phyloP scores from a whole-genome alignment of 1,139 yeast genomes.

The Suhomyces kunorum region DNA sequence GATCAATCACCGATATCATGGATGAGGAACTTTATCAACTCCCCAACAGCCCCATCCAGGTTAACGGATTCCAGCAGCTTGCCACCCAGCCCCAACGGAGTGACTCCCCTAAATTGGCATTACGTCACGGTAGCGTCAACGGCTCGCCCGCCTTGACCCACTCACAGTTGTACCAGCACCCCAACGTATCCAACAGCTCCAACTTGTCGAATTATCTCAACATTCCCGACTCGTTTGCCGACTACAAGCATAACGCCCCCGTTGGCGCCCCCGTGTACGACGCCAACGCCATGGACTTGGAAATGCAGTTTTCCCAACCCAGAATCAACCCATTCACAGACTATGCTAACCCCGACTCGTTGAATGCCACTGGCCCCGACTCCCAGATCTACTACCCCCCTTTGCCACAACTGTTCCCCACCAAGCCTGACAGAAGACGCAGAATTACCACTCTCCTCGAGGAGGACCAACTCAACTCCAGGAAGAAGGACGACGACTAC shows the following conservation, averaged over 20 bases:
- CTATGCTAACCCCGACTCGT: constrained; percentile 41
- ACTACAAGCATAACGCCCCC: constrained; percentile 23
- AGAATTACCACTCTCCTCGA: constrained; percentile 40
- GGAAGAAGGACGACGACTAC: constrained; percentile 38
- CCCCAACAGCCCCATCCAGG: constrained; percentile 27
- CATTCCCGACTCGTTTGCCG: constrained; percentile 36
- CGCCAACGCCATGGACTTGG: constrained; percentile 14
- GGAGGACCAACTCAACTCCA: constrained; percentile 21
- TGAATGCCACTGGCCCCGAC: constrained; percentile 18
- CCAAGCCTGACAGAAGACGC: constrained; percentile 30
- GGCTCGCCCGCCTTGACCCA: constrained; percentile 23
- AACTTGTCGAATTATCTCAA: constrained; percentile 32
- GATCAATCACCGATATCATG: constrained; percentile 59
- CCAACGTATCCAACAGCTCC: constrained; percentile 17
- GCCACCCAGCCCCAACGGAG: constrained; percentile 12
- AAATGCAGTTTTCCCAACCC: constrained; percentile 13
- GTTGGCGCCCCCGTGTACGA: constrained; percentile 11
- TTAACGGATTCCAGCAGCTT: constrained; percentile 9
- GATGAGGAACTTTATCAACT: constrained; percentile 66
- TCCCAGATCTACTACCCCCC: constrained; percentile 16
- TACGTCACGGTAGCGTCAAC: constrained; percentile 15
- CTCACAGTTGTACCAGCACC: constrained; percentile 19
- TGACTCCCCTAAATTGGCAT: constrained; percentile 14
- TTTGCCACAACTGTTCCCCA: constrained; percentile 16
- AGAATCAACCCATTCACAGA: constrained; percentile 36